A percentile compares a stretch with the other conserved stretches of the same genome.
These are phyloP conservation scores for Eragrostis curvula DNA, from an alignment of 176 grass and related monocot genomes.

Conservation along the genomic window DNA sequence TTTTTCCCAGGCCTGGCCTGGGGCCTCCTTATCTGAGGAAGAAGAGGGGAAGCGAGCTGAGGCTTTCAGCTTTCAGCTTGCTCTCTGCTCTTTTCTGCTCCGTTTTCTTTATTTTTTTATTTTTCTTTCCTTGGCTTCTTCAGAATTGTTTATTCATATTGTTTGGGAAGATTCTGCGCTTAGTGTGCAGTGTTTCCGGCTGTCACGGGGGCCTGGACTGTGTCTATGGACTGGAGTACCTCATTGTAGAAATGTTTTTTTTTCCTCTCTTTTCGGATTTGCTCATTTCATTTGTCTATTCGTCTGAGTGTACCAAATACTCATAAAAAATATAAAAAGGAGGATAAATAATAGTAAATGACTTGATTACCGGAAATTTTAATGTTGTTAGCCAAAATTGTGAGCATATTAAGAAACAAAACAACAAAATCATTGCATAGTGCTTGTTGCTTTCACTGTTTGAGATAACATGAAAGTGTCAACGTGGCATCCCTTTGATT, in stretches of 20 bases:
- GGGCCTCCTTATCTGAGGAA: constrained; percentile 45
- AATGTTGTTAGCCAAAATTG: not conserved
- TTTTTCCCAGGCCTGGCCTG: constrained; percentile 30
- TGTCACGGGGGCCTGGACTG: not conserved
- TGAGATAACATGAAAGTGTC: constrained; percentile 24
- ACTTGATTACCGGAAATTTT: no score
- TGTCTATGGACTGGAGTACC: not conserved
- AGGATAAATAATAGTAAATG: no score
- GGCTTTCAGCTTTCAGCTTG: constrained; percentile 18
- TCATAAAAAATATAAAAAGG: not conserved
- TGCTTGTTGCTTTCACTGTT: constrained; percentile 37
- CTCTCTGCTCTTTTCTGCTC: constrained; percentile 31
- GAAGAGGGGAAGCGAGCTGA: not conserved
- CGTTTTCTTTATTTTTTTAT: not conserved
- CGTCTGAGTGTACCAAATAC: not conserved
- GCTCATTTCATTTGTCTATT: not conserved
- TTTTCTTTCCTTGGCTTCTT: not conserved
- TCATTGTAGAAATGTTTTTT: not conserved
- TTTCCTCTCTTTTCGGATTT: not conserved
- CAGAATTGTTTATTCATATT: constrained; percentile 25
- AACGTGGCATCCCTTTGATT: constrained; percentile 21
- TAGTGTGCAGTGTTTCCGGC: constrained; percentile 8
- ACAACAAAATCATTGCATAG: constrained; percentile 20
- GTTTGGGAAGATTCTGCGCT: constrained; percentile 28
- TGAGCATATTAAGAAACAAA: not conserved